Conservation (phyloP, 148 eudicot species). For the Heliamphora exappendiculata region DNA sequence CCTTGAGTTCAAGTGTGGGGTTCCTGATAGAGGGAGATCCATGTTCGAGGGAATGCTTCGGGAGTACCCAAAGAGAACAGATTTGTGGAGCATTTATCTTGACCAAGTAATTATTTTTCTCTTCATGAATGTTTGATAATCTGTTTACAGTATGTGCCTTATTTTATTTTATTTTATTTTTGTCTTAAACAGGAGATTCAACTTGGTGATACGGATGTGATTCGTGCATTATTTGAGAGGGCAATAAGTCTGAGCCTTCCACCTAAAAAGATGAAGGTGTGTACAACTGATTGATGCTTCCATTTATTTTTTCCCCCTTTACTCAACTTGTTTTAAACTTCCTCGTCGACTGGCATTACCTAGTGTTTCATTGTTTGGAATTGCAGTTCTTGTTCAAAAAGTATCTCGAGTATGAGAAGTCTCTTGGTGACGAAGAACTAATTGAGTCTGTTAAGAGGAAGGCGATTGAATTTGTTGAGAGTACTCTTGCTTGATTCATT, state of each 20-base stretch:
- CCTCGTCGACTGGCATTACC: slow-evolving; percentile 1
- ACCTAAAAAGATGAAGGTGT: slow-evolving; percentile 83
- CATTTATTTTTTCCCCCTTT: background rate
- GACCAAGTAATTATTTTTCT: slow-evolving; percentile 53
- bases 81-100: slow-evolving; percentile 82
- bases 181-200: slow-evolving; percentile 61
- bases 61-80: slow-evolving; percentile 71
- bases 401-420: slow-evolving; percentile 67
- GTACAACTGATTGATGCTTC: background rate
- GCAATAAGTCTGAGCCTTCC: slow-evolving; percentile 79
- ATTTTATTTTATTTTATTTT: too few relatives aligned
- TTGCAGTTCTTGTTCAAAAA: slow-evolving; percentile 81
- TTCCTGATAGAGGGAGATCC: slow-evolving; percentile 70
- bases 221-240: slow-evolving; percentile 73
- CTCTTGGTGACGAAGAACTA: slow-evolving; percentile 55
- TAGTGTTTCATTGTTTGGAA: background rate
- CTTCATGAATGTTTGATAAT: background rate
- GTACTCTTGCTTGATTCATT: slow-evolving; percentile 17
- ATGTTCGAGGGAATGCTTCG: slow-evolving; percentile 67
- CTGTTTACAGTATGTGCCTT: background rate
- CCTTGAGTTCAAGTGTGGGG: slow-evolving; percentile 63
- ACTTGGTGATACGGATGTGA: slow-evolving; percentile 62
- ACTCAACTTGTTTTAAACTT: background rate
- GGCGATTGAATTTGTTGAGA: slow-evolving; percentile 62
- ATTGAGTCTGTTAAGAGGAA: slow-evolving; percentile 52